Base-by-base conservation (phyloP, 495 filamentous ascomycete genomes). In the Podospora didyma region DNA sequence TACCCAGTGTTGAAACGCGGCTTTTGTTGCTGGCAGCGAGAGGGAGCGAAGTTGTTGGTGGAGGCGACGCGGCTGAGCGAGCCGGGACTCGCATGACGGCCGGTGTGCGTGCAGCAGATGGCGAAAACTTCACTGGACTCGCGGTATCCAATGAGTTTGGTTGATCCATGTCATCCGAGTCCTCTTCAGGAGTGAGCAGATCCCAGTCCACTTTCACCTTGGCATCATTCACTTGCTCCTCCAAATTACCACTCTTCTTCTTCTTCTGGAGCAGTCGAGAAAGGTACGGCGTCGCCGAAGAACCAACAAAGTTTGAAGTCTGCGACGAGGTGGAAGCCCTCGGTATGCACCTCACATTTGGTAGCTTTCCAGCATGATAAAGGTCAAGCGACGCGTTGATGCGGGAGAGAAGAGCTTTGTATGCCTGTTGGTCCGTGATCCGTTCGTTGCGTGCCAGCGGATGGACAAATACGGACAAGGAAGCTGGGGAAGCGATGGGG, bases 271-370 rank as follows among this genome's bases (percentile, higher is more conserved):
- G 80, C 52, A 90, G 68, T 11, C 81, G 80, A 31, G 89, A 92
- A 12, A 96, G 78, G 68, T 90, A 82, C 7, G 92, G 91, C 2
- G 85, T 85, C n/a, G 82, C 81, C 14, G 84, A 73, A 12, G 89
- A 89, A 19, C 80, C 79, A 22, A 76, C 70, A 59, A 89, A 85
- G 22, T 55, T 61, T 7, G 71, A 51, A 24, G 62, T 53, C n/a
- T 6, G 37, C 20, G 45, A 21, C n/a, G 56, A 42, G 9, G 59
- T 21, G 10, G 53, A 26, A 9, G 42, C 21, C n/a, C n/a, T 51
- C 28, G 77, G 77, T 28, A 78, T 73, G 46, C 70, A 69, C 16
- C 61, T 68, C 23, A 79, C 70, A 37, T 69, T 70, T 6, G 72
- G 74, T 44, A 79, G 68, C 63, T 73, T 71, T 22, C 77, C 79